phyloP scores from a whole-genome alignment of 2,329 filamentous ascomycete genomes.

The Trichoderma brevicompactum region DNA sequence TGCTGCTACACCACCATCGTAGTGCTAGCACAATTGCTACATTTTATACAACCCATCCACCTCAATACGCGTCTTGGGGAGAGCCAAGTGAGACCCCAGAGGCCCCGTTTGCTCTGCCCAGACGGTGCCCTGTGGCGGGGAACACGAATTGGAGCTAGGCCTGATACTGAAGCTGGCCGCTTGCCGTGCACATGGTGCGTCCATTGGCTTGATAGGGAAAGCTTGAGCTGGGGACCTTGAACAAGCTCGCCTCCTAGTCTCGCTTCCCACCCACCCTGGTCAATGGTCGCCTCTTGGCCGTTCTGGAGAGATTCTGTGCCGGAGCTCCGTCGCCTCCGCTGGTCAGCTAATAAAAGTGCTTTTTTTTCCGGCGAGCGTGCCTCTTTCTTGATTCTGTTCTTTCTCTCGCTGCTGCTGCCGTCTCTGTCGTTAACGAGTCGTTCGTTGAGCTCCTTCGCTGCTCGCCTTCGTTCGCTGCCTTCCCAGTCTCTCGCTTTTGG shows the following conservation, averaged over 20 bases:
- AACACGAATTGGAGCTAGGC: slow-evolving; percentile 28
- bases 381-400: slow-evolving; percentile 20
- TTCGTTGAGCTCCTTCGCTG: slow-evolving; percentile 17
- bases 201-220: slow-evolving; percentile 22
- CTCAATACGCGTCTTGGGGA: not conserved
- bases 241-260: slow-evolving; percentile 10
- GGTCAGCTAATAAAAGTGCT: slow-evolving; percentile 25
- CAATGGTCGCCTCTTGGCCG: not conserved
- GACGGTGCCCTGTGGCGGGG: slow-evolving; percentile 20
- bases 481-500: slow-evolving; percentile 24
- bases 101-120: slow-evolving; percentile 16
- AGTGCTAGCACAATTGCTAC: not conserved
- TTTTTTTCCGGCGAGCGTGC: slow-evolving; percentile 14
- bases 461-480: slow-evolving; percentile 1
- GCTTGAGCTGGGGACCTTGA: slow-evolving; percentile 21
- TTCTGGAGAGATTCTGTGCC: slow-evolving; percentile 26
- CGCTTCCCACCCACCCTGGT: slow-evolving; percentile 26
- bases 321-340: slow-evolving; percentile 24
- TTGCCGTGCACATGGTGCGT: slow-evolving; percentile 15
- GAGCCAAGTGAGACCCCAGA: slow-evolving; percentile 6
- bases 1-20: not conserved
- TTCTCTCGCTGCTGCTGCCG: slow-evolving; percentile 22
- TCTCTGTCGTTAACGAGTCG: slow-evolving; percentile 27
- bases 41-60: not conserved
- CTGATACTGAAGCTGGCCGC: slow-evolving; percentile 26